Percentiles rank a stretch among this genome's conserved stretches.
phyloP scores from a whole-genome alignment of 306 rosid genomes.

The Quercus suber region DNA sequence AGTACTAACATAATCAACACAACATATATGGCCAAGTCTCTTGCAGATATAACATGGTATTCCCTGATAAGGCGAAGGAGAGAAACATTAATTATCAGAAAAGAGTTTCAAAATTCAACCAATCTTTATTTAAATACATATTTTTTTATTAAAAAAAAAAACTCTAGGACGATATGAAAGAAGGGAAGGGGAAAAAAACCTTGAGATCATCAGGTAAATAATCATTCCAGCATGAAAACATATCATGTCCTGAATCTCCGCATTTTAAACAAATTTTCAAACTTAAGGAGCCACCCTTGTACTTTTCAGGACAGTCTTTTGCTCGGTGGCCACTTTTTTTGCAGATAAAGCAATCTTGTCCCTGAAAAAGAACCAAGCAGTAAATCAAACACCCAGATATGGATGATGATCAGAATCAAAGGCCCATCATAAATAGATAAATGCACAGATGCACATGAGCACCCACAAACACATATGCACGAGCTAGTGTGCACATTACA shows the following conservation, averaged over 20 bases:
- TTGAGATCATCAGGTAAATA: constrained; percentile 68
- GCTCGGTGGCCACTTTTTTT: constrained; percentile 80
- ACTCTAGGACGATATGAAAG: background rate
- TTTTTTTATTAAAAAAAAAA: background rate
- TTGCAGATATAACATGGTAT: constrained; percentile 77
- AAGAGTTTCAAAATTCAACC: constrained; percentile 10
- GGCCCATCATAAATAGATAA: background rate
- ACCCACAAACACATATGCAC: background rate
- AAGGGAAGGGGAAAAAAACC: constrained; percentile 39
- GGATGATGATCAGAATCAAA: background rate
- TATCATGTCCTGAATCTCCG: constrained; percentile 85
- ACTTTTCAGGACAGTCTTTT: constrained; percentile 83
- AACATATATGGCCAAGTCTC: constrained; percentile 82
- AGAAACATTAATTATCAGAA: constrained; percentile 1
- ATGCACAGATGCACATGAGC: background rate
- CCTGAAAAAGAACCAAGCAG: constrained; percentile 36
- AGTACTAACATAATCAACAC: constrained; percentile 39
- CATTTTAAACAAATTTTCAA: constrained; percentile 71
- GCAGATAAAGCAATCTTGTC: constrained; percentile 70
- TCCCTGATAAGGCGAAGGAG: constrained; percentile 43
- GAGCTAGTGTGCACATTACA: background rate
- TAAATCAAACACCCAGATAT: background rate
- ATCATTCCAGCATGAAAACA: constrained; percentile 64
- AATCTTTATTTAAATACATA: background rate
- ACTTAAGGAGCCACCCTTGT: constrained; percentile 24